Conservation (phyloP, 805 yeast genomes). For the Starmerella vaccinii region DNA sequence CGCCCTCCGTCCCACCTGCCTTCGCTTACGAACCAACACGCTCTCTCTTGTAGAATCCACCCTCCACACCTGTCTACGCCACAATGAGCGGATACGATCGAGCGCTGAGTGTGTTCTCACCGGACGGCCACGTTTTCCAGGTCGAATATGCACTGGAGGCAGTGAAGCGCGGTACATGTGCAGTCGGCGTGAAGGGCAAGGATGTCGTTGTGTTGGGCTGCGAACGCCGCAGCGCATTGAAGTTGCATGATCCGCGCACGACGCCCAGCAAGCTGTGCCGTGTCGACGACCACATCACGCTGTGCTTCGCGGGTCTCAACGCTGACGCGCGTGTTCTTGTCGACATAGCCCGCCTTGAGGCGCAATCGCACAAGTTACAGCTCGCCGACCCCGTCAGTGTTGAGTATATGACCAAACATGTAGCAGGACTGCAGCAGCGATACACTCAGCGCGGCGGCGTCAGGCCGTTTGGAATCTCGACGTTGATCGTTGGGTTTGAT, state of each 20-base stretch:
- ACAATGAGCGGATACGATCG: slow-evolving; percentile 97
- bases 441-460: slow-evolving; percentile 98
- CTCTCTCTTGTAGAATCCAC: background rate
- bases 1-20: background rate
- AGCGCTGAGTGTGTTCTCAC: slow-evolving; percentile 96
- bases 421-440: slow-evolving; percentile 96
- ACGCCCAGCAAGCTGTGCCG: slow-evolving; percentile 91
- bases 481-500: slow-evolving; percentile 92
- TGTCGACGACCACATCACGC: slow-evolving; percentile 78
- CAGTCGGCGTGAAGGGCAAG: slow-evolving; percentile 90
- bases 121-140: slow-evolving; percentile 98
- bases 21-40: slow-evolving; percentile 4
- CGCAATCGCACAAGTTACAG: slow-evolving; percentile 88
- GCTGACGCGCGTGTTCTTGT: slow-evolving; percentile 96
- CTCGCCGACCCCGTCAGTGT: slow-evolving; percentile 87
- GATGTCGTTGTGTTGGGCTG: slow-evolving; percentile 88
- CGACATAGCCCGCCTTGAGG: slow-evolving; percentile 92
- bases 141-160: slow-evolving; percentile 98
- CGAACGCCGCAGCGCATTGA: slow-evolving; percentile 89
- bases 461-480: slow-evolving; percentile 93
- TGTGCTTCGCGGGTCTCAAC: slow-evolving; percentile 93
- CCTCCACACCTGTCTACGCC: slow-evolving; percentile 4
- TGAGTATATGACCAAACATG: slow-evolving; percentile 84
- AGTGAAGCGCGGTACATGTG: slow-evolving; percentile 95
- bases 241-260: slow-evolving; percentile 90